Evolutionary conservation across 2,329 filamentous ascomycete species (phyloP), one percentile per base, ranked within the genome.

Genomic region (Zasmidium angulare): DNA sequence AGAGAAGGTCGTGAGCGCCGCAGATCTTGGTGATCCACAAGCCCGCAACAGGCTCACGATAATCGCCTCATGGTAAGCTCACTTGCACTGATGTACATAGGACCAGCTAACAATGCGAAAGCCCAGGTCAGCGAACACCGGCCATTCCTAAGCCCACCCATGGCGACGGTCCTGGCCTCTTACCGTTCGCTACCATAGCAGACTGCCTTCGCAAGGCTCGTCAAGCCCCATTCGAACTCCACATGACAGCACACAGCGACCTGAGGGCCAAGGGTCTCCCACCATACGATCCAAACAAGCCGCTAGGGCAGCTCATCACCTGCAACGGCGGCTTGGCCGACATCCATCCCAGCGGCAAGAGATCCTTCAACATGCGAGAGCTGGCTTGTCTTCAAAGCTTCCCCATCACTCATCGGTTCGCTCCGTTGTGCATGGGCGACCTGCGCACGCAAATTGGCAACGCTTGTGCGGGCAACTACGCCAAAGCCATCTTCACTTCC

Each of bases 401-500:
- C 54, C n/a, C 88, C 89, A 0, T 60, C 75, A 0, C 69, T 1
- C 88, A 90, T 69, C 71, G 72, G 0, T 93, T 93, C n/a, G n/a
- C n/a, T 67, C 31, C 48, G 22, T 75, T 74, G 0, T 66, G 50
- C 0, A 69, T 73, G 0, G 77, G 72, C 0, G 71, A 73, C 14
- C 75, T 84, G 17, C 82, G 70, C 64, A 82, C 79, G 63, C 89
- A 92, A 70, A 89, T 93, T 63, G 90, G 90, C 0, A 93, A 95
- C 68, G 90, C 90, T 0, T 91, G 93, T 17, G 89, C 91, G 2
- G 46, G 61, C 2, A 53, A 56, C 2, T 50, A 67, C 10, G 60
- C 43, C 4, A 58, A 64, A 23, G 23, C 31, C 9, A 40, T 67
- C 20, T 66, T 65, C 48, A 26, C 50, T 22, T 53, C 63, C 36